phyloP scores from a whole-genome alignment of 129 eudicot genomes.

The Pittosporum tobira region DNA sequence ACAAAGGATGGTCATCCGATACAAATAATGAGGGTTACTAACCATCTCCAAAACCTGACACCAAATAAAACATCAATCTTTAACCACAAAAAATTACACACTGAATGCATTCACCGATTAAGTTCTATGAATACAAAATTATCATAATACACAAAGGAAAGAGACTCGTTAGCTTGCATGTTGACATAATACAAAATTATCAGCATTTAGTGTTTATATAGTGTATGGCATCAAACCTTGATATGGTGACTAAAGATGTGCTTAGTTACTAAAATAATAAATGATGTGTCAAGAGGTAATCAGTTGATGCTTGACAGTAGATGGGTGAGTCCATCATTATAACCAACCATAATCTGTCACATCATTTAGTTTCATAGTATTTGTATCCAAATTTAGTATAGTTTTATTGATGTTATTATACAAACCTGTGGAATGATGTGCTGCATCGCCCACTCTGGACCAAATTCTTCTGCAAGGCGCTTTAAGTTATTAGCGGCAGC shows the following conservation, averaged over 20 bases:
- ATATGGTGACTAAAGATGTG: no score
- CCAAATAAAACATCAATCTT: not conserved
- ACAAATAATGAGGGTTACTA: constrained; percentile 80
- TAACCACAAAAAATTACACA: not conserved
- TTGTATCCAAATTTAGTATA: no score
- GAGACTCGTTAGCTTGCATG: not conserved
- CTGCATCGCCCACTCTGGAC: constrained; percentile 99
- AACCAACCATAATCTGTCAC: no score
- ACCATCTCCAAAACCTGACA: constrained; percentile 90
- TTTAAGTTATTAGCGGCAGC: constrained; percentile 97
- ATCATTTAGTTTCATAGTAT: no score
- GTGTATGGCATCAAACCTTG: no score
- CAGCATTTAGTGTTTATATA: no score
- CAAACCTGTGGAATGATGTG: constrained; percentile 95
- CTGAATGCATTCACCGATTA: not conserved
- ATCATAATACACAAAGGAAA: not conserved
- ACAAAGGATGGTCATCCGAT: constrained; percentile 88
- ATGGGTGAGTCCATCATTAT: no score
- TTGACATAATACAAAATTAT: not conserved
- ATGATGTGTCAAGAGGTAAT: no score
- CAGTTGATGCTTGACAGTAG: no score
- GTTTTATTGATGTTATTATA: constrained; percentile 1
- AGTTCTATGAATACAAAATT: not conserved
- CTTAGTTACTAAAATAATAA: no score
- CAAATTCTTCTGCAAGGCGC: constrained; percentile 97